These are phyloP conservation scores for Xenosphaeropsis pyriputrescens DNA, from an alignment of 2,329 filamentous ascomycete genomes.

Conservation along the genomic window DNA sequence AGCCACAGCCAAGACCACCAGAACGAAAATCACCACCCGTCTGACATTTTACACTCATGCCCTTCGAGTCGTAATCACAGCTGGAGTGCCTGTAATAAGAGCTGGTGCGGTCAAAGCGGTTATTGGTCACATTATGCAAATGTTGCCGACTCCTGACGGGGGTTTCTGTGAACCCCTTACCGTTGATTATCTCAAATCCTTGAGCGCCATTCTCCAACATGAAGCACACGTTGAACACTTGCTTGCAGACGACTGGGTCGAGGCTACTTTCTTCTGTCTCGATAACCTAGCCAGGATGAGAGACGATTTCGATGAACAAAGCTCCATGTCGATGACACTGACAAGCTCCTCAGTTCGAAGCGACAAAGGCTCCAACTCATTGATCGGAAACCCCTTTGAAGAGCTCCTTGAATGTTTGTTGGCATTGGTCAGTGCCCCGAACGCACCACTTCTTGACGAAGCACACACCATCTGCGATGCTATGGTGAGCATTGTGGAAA, in stretches of 20 bases:
- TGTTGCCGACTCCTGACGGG: slow-evolving; percentile 46
- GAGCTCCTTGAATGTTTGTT: slow-evolving; percentile 52
- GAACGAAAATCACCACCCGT: slow-evolving; percentile 34
- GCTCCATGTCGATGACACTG: too few species aligned
- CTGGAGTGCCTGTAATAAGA: slow-evolving; percentile 53
- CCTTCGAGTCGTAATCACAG: slow-evolving; percentile 56
- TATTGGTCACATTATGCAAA: slow-evolving; percentile 69
- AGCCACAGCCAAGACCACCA: slow-evolving; percentile 33
- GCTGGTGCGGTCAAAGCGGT: slow-evolving; percentile 66
- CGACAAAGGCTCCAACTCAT: not conserved
- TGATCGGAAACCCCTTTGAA: slow-evolving; percentile 23
- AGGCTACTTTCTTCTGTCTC: slow-evolving; percentile 39
- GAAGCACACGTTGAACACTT: slow-evolving; percentile 72
- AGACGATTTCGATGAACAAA: too few species aligned
- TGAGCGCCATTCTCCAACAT: slow-evolving; percentile 56
- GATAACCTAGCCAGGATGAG: too few species aligned
- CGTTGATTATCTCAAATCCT: slow-evolving; percentile 63
- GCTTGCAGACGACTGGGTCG: slow-evolving; percentile 29
- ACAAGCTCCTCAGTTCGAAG: too few species aligned
- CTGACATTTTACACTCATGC: slow-evolving; percentile 57
- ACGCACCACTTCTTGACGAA: slow-evolving; percentile 47
- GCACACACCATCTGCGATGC: slow-evolving; percentile 20
- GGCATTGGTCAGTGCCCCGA: slow-evolving; percentile 46
- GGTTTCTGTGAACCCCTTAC: slow-evolving; percentile 54
- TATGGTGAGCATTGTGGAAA: too few species aligned